A percentile compares a stretch with the other conserved stretches of the same genome.
These are phyloP conservation scores for Cladophialophora immunda DNA, from an alignment of 2,329 filamentous ascomycete genomes.

Conservation along the genomic window DNA sequence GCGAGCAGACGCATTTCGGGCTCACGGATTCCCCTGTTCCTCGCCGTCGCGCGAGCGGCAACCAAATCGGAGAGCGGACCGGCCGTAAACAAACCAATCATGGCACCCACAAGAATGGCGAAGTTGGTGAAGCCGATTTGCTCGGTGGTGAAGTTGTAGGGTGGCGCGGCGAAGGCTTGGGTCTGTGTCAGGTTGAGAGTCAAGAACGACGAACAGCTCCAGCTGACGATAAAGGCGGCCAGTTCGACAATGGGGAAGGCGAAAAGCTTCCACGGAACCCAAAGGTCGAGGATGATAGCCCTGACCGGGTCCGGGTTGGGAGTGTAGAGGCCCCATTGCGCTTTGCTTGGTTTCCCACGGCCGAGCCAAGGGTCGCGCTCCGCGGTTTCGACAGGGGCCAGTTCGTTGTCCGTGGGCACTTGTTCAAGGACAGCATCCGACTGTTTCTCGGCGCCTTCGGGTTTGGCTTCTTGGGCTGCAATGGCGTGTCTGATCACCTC, in stretches of 20 bases:
- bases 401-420: not conserved
- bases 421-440: conserved; percentile 29
- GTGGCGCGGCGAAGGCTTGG: conserved; percentile 63
- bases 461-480: conserved; percentile 16
- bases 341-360: conserved; percentile 62
- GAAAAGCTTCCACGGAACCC: conserved; percentile 70
- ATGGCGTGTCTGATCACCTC: conserved; percentile 32
- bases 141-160: conserved; percentile 62
- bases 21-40: conserved; percentile 65
- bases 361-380: conserved; percentile 64
- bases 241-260: conserved; percentile 70
- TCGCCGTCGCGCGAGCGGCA: conserved; percentile 60
- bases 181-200: conserved; percentile 68
- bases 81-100: conserved; percentile 64
- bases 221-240: conserved; percentile 68
- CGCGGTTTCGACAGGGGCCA: conserved; percentile 42
- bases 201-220: conserved; percentile 66
- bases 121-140: conserved; percentile 67
- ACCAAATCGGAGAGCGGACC: conserved; percentile 67
- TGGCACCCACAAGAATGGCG: conserved; percentile 62
- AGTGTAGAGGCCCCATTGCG: conserved; percentile 65
- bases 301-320: conserved; percentile 54
- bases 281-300: conserved; percentile 63
- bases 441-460: conserved; percentile 4
- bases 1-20: conserved; percentile 67